Evolutionary conservation across 352 stramenopile species (phyloP).

Genomic region (Poterioochromonas sp.): DNA sequence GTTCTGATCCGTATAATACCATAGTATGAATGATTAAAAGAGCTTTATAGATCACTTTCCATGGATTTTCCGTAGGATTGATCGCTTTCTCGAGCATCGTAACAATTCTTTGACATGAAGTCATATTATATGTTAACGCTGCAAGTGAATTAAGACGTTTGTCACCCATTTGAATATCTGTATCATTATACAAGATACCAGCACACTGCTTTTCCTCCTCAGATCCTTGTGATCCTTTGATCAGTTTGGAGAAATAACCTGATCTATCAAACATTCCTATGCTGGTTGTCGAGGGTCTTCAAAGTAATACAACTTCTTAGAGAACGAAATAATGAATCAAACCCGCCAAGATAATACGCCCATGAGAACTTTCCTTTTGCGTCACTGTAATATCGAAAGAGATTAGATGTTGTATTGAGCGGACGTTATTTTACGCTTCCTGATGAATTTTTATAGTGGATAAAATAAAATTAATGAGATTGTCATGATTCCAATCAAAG

Average conservation of each 20-base stretch:
- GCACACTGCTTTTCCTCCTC: not conserved
- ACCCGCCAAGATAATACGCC: too few relatives aligned
- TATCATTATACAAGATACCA: constrained; percentile 23
- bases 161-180: constrained; percentile 31
- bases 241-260: not conserved
- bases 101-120: constrained; percentile 17
- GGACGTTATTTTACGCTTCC: too few relatives aligned
- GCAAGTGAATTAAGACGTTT: constrained; percentile 23
- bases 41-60: constrained; percentile 33
- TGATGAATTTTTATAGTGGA: too few relatives aligned
- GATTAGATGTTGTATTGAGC: too few relatives aligned
- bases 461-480: too few relatives aligned
- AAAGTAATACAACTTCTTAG: too few relatives aligned
- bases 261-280: not conserved
- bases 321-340: too few relatives aligned
- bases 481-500: too few relatives aligned
- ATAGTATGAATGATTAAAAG: constrained; percentile 24
- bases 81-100: constrained; percentile 8
- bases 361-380: too few relatives aligned
- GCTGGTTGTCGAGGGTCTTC: too few relatives aligned
- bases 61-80: constrained; percentile 3
- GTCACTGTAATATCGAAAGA: too few relatives aligned
- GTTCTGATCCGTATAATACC: constrained; percentile 20
- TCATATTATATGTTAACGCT: constrained; percentile 21
- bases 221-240: not conserved